A percentile compares a stretch with the other conserved stretches of the same genome.
Conservation (phyloP, 306 rosid species). For the Cyclanthera cordifolia region DNA sequence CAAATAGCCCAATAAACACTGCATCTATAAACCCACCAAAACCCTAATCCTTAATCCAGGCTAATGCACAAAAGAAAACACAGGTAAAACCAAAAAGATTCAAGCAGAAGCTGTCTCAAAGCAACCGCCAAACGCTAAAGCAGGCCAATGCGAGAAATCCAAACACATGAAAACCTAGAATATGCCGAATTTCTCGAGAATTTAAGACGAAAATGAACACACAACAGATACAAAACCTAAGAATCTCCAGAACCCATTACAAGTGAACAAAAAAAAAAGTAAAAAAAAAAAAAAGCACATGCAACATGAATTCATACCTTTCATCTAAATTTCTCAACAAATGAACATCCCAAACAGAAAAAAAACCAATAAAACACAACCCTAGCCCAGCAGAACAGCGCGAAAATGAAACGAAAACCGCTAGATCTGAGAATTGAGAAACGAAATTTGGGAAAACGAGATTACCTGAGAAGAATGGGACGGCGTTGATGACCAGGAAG, state of each 20-base stretch:
- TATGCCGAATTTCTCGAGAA: background rate
- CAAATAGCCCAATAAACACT: too few relatives aligned
- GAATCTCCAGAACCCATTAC: background rate
- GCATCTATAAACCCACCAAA: background rate
- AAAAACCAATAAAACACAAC: background rate
- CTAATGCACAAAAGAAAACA: background rate
- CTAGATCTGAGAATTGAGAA: constrained; percentile 11
- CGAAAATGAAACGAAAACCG: background rate
- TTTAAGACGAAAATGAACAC: background rate
- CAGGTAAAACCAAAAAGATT: background rate
- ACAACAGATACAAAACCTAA: background rate
- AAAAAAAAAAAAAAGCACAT: background rate
- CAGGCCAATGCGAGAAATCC: background rate
- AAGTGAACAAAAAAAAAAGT: background rate
- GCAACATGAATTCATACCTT: constrained; percentile 17
- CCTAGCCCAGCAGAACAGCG: constrained; percentile 7
- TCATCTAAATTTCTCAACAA: background rate
- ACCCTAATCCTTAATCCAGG: background rate
- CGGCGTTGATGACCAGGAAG: background rate
- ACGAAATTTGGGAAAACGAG: background rate
- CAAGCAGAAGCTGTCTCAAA: background rate
- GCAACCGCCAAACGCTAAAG: background rate
- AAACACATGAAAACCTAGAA: background rate
- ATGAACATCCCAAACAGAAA: background rate
- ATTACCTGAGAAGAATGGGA: background rate